Percentiles rank a stretch among this genome's conserved stretches.
Evolutionary conservation across 768 basidiomycete genomes (phyloP).

Genomic region (Hydnomerulius pinastri): DNA sequence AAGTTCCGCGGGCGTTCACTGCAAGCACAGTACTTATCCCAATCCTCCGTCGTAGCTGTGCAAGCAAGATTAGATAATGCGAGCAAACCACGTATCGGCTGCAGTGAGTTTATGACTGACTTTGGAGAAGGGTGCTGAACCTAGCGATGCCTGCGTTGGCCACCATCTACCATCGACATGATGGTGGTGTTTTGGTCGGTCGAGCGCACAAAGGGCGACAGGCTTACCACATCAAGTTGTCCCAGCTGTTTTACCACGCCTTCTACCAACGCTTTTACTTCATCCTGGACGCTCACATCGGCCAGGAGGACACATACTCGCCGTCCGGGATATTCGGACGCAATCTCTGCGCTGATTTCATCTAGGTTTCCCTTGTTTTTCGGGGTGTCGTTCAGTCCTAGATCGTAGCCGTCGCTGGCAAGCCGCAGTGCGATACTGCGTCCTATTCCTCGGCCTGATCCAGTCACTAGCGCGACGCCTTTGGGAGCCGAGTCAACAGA

Average conservation of each 20-base stretch:
- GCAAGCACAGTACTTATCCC: conserved; percentile 34
- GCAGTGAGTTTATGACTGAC: neutral
- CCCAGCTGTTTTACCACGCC: conserved; percentile 25
- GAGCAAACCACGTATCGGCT: too few species aligned
- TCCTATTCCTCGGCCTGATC: conserved; percentile 36
- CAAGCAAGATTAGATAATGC: neutral
- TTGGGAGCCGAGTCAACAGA: conserved; percentile 12
- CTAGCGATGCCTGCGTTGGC: conserved; percentile 20
- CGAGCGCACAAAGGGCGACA: neutral
- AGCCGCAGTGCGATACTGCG: conserved; percentile 36
- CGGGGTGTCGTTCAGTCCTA: conserved; percentile 37
- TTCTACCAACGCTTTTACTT: conserved; percentile 34
- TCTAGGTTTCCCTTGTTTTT: conserved; percentile 20
- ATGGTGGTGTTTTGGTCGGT: conserved; percentile 26
- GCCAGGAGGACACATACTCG: conserved; percentile 15
- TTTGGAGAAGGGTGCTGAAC: conserved; percentile 6
- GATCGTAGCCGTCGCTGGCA: conserved; percentile 37
- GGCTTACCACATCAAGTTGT: conserved; percentile 37
- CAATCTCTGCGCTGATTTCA: conserved; percentile 14
- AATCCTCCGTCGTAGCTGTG: conserved; percentile 34
- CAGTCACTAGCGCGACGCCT: conserved; percentile 34
- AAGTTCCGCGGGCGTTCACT: conserved; percentile 16
- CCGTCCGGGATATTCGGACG: conserved; percentile 4
- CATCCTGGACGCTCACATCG: conserved; percentile 30
- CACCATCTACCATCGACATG: conserved; percentile 13